Base-by-base conservation (phyloP, 495 filamentous ascomycete species). In the Penicillium bovifimosum region DNA sequence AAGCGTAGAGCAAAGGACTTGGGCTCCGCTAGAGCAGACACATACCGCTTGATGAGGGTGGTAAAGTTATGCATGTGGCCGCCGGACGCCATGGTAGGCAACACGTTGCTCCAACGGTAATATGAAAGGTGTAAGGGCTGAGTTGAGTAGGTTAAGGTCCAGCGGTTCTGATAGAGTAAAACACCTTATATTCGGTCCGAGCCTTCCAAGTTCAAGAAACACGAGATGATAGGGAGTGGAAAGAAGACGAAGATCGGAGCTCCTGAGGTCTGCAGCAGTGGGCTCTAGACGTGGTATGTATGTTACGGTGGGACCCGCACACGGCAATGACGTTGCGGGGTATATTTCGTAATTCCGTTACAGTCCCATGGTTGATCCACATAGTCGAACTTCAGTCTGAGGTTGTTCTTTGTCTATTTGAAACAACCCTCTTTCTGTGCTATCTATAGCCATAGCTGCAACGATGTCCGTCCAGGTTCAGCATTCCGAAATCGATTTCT, bases 21-120 rank as follows among this genome's bases (percentile, higher is more conserved):
- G 11, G 16, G 38, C 43, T 9, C 27, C 20, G 29, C 38, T 1
- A 50, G 28, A 42, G 34, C 48, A 41, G 18, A 52, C 32, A 66
- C 81, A 61, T 80, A 97, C 93, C 93, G 83, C 81, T 98, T 98
- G 78, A 98, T 96, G 59, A 98, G 80, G 47, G 93, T 97, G 38
- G 90, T 93, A 53, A 98, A 74, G 67, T 96, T 96, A 77, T 97
- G 85, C 88, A 97, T 96, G 62, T 90, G 86, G 72, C 69, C 75
- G 59, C 60, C 63, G 48, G 71, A 69, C 59, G 76, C 76, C 77
- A 81, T 83, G 58, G 58, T 72, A 61, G 57, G 59, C 54, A 58
- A 65, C 62, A 67, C 62, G 62, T 65, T 58, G 60, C 50, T 63
- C 42, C 27, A 50, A 39, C 38, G 39, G 41, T 26, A 24, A 10